Evolutionary conservation across 2,329 filamentous ascomycete genomes (phyloP).

Genomic region (Acephala macrosclerotiorum): DNA sequence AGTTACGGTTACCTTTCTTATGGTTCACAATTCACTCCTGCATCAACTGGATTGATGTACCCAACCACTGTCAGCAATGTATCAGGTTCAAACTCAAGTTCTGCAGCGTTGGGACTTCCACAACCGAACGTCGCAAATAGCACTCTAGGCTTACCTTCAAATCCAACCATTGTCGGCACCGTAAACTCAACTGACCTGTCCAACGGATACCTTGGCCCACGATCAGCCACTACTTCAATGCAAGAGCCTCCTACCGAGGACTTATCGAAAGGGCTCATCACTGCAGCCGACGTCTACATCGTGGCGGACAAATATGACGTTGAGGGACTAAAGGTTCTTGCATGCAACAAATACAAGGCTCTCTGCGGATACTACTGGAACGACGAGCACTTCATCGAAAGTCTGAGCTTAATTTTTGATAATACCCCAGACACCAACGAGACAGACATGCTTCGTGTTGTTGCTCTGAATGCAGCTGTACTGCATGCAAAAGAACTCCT

Average conservation of each 20-base stretch:
- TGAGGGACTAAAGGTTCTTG: conserved; percentile 24
- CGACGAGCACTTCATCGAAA: conserved; percentile 2
- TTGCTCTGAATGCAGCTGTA: neutral
- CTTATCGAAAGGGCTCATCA: neutral
- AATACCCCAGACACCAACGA: neutral
- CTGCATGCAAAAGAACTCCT: neutral
- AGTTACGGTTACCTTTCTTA: neutral
- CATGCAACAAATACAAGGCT: conserved; percentile 25
- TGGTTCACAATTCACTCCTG: too few relatives aligned
- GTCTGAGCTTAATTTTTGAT: neutral
- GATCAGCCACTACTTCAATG: neutral
- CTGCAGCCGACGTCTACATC: conserved; percentile 27
- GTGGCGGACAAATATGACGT: conserved; percentile 35
- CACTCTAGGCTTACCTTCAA: neutral
- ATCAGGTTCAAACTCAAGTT: too few relatives aligned
- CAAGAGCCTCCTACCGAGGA: neutral
- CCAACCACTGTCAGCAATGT: too few relatives aligned
- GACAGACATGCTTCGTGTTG: neutral
- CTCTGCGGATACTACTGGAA: neutral
- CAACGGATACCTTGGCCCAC: neutral
- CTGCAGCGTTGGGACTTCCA: too few relatives aligned
- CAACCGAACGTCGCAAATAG: neutral
- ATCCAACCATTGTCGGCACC: neutral
- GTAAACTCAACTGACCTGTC: neutral
- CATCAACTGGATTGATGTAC: too few relatives aligned